Conservation (phyloP, 2,329 filamentous ascomycete species). For the Coniochaeta ligniaria region DNA sequence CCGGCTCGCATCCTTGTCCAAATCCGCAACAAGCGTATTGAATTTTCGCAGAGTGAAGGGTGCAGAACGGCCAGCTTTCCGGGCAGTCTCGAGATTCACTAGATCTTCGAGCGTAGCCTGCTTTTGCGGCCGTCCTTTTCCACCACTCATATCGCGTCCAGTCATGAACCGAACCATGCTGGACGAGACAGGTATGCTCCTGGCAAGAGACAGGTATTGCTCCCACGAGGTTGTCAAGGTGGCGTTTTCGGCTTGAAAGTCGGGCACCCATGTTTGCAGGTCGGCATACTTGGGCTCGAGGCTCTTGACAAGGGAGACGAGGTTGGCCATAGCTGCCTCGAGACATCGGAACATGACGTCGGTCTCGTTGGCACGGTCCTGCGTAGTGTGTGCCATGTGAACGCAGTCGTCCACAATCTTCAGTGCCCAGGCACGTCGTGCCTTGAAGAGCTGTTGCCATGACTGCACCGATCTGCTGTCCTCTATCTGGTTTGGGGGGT, state of each 20-base stretch:
- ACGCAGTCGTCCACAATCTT: constrained; percentile 62
- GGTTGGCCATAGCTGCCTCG: constrained; percentile 78
- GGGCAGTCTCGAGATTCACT: constrained; percentile 66
- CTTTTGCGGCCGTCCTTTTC: constrained; percentile 33
- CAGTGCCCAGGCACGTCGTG: constrained; percentile 73
- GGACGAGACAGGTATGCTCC: constrained; percentile 55
- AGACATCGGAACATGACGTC: constrained; percentile 72
- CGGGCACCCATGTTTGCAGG: constrained; percentile 62
- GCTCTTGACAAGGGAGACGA: constrained; percentile 65
- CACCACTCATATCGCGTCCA: constrained; percentile 28
- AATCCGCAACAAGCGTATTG: constrained; percentile 48
- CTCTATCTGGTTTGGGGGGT: constrained; percentile 74
- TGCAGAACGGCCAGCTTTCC: constrained; percentile 62
- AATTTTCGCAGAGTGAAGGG: constrained; percentile 53
- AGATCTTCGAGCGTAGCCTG: constrained; percentile 65
- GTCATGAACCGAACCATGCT: constrained; percentile 63
- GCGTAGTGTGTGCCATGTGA: constrained; percentile 53
- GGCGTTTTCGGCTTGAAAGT: constrained; percentile 61
- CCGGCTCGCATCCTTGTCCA: constrained; percentile 52
- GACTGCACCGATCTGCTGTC: constrained; percentile 73
- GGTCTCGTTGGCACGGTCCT: constrained; percentile 64
- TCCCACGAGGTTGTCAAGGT: constrained; percentile 61
- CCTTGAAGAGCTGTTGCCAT: constrained; percentile 84
- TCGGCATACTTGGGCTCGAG: constrained; percentile 67
- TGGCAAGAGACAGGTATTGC: constrained; percentile 56